phyloP scores from a whole-genome alignment of 345 rosid species.

The thale cress (Arabidopsis thaliana) region TAIR10.1 NC_003076.8:6518001-6518500 shows the following conservation, averaged over 20 bases:
- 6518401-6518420: too few species aligned
- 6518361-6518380: too few species aligned
- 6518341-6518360: too few species aligned
- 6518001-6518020: conserved; percentile 36
- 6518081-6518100: conserved; percentile 22
- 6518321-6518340: too few species aligned
- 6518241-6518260: not conserved
- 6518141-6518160: not conserved
- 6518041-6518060: conserved; percentile 37
- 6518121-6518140: not conserved
- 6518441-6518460: too few species aligned
- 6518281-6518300: too few species aligned
- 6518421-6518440: too few species aligned
- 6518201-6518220: not conserved
- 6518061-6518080: conserved; percentile 28
- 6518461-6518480: too few species aligned
- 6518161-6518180: not conserved
- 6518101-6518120: conserved; percentile 15
- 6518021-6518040: conserved; percentile 38
- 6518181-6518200: not conserved
- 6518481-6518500: too few species aligned
- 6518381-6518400: too few species aligned
- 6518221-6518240: not conserved
- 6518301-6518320: too few species aligned
- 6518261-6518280: not conserved